These are phyloP conservation scores for Vitis hybrid DNA, from an alignment of 177 flowering plant species.

Conservation along the genomic window DNA sequence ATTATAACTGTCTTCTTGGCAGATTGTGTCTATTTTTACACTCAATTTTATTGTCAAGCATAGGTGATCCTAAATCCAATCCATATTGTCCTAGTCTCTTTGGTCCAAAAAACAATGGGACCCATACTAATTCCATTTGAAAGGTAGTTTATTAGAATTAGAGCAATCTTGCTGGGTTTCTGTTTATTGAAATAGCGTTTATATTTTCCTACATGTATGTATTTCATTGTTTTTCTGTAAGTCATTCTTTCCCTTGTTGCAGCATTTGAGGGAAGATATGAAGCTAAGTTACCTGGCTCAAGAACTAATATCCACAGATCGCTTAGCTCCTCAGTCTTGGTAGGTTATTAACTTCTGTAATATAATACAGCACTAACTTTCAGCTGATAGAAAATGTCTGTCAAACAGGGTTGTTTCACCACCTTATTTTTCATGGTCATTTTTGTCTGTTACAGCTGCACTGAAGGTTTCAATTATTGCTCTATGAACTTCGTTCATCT, in stretches of 20 bases:
- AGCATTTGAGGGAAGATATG: slow-evolving; percentile 99
- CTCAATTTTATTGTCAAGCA: no score
- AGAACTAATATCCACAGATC: slow-evolving; percentile 86
- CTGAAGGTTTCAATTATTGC: neutral
- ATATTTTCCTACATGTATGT: neutral
- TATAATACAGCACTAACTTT: neutral
- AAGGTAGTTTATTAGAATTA: no score
- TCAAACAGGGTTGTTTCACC: no score
- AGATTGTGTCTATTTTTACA: neutral
- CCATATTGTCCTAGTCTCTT: no score
- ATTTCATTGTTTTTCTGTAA: neutral
- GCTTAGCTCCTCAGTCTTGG: slow-evolving; percentile 98
- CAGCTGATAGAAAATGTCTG: no score
- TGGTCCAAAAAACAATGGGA: neutral
- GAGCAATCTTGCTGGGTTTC: no score
- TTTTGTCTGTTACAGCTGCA: neutral
- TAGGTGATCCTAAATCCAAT: no score
- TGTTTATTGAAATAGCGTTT: no score
- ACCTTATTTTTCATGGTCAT: no score
- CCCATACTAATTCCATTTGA: neutral
- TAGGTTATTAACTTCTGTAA: slow-evolving; percentile 23
- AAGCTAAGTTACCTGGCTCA: slow-evolving; percentile 94
- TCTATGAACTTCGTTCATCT: neutral
- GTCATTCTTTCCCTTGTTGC: slow-evolving; percentile 22
- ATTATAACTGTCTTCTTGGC: neutral